Evolutionary conservation across 352 stramenopile genomes (phyloP), one percentile per base, ranked within the genome.

Genomic region (Phytophthora melonis): DNA sequence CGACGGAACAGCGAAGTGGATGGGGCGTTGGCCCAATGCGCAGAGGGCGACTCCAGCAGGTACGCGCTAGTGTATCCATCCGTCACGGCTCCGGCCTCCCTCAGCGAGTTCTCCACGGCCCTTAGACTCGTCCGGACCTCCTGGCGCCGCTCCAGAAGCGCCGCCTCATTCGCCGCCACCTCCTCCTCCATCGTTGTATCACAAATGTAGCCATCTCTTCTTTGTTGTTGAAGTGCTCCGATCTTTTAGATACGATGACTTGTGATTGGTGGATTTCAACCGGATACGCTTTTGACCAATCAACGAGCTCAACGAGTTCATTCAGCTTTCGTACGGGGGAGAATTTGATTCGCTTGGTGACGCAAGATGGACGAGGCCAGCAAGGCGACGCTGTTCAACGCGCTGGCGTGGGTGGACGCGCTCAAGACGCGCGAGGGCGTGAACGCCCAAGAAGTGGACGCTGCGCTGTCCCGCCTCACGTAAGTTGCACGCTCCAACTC

Each of bases 341-440:
- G 47, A 66, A 70, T 66, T 71, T 64, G 34, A 72, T 58, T 66
- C 10, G 65, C 16, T 34, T 58, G 5, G 56, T 27, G 32, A 13
- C 16, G 7, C 30, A 34, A 66, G 21, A 84, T 88, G 77, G 75
- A 91, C 64, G 71, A 59, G 25, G 71, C 59, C 14, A 72, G 66
- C 41, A 84, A 84, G 63, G 78, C 76, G 58, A 80, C 82, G 84
- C 78, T 94, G 66, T 94, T 92, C 59, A 91, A 93, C 75, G 84
- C 87, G 63, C 80, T 94, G 57, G 63, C 78, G 77, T 94, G 84
- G 84, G 75, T 94, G 32, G 83, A 93, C 34, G 73, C 63, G 68
- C 82, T 86, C 65, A 94, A 94, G 77, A 78, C 77, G 56, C 74
- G 84, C 64, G 75, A 75, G 19, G 66, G 73, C 9, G 79, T 93